A percentile compares a stretch with the other conserved stretches of the same genome.
These are phyloP conservation scores for Diplodia mutila DNA, from an alignment of 2,329 filamentous ascomycete genomes.

Conservation along the genomic window DNA sequence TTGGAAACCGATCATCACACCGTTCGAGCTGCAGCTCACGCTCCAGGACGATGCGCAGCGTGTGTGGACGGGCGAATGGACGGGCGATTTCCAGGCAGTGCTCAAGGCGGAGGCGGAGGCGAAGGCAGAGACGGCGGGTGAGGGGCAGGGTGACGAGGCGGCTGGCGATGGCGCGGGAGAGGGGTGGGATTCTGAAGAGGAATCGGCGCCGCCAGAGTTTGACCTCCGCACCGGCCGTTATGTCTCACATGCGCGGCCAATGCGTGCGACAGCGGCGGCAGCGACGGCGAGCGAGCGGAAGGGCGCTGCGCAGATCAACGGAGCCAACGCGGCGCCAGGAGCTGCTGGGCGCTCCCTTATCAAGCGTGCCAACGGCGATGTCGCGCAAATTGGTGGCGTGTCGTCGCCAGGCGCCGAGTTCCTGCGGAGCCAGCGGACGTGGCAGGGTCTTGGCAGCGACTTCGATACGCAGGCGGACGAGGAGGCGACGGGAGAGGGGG, in stretches of 20 bases:
- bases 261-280: slow-evolving; percentile 44
- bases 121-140: slow-evolving; percentile 29
- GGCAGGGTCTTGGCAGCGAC: slow-evolving; percentile 90
- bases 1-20: slow-evolving; percentile 89
- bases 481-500: slow-evolving; percentile 57
- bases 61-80: slow-evolving; percentile 87
- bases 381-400: slow-evolving; percentile 81
- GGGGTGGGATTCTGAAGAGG: slow-evolving; percentile 69
- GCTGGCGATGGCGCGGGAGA: slow-evolving; percentile 42
- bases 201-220: slow-evolving; percentile 79
- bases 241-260: slow-evolving; percentile 76
- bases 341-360: slow-evolving; percentile 56
- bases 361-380: slow-evolving; percentile 67
- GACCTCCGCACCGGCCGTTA: slow-evolving; percentile 88
- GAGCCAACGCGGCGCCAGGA: slow-evolving; percentile 8
- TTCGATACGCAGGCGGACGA: slow-evolving; percentile 67
- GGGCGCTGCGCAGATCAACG: slow-evolving; percentile 11
- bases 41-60: slow-evolving; percentile 74
- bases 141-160: slow-evolving; percentile 36
- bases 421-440: slow-evolving; percentile 78
- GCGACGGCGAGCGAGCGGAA: slow-evolving; percentile 28
- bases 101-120: slow-evolving; percentile 45
- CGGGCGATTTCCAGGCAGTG: slow-evolving; percentile 78
- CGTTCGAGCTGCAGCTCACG: slow-evolving; percentile 84
- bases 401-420: slow-evolving; percentile 92